Base-by-base conservation (phyloP, 148 eudicot genomes). In the Suaeda aralocaspica region DNA sequence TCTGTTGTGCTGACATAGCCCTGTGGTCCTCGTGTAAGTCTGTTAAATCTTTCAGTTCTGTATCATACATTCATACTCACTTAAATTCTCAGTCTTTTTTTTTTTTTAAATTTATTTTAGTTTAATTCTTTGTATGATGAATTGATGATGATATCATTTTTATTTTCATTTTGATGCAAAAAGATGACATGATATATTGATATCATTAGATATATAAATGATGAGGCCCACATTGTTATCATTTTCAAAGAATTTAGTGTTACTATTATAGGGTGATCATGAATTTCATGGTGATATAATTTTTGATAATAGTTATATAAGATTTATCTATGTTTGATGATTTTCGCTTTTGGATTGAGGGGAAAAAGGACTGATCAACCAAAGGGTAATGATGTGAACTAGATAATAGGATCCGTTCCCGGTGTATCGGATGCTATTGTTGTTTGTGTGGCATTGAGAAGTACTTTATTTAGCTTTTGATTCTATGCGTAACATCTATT, bases 1-100 rank as follows among this genome's bases (percentile, higher is more conserved):
- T 71, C 68, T 51, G 73, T 63, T 49, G 72, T 65, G 80, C 65
- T 66, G 72, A 71, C 72, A 48, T 28, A 13, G 26, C 33, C 52
- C 28, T 66, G 72, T 72, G 76, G 73, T 77, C 72, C 70, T 77
- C 62, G 16, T 73, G 76, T 77, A 67, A 77, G 73, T 41, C 73
- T 72, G 63, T 39, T 55, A 66, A 15, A 44, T 66, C 68, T 45
- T 15, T 76, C 29, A 41, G 24, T 31, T 26, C 34, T 66, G 61
- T 64, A 41, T 18, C 53, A 53, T 9, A 45, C 14, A n/a, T n/a
- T n/a, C n/a, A n/a, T n/a, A n/a, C n/a, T n/a, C 36, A 31, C 24
- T 45, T 46, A 18, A 33, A 24, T 63, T 29, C 59, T 29, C 29
- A 41, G 4, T 59, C 21, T 31, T 64, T 39, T 26, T 2, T 25